Percentiles rank a stretch among this genome's conserved stretches.
phyloP scores from a whole-genome alignment of 2,329 filamentous ascomycete species.

The Fusarium pseudograminearum region DNA sequence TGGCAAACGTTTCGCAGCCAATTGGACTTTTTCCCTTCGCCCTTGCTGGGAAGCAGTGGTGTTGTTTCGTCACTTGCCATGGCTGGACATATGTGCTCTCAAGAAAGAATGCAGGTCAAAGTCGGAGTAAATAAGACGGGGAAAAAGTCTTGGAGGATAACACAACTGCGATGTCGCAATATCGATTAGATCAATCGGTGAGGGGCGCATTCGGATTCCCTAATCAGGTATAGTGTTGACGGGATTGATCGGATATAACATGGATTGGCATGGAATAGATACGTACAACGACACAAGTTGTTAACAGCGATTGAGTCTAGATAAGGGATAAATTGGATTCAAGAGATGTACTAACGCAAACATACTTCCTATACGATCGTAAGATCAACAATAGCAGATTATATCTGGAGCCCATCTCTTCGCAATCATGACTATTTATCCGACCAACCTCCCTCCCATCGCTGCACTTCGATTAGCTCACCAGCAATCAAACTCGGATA shows the following conservation, averaged over 20 bases:
- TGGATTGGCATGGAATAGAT: neutral
- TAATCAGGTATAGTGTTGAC: slow-evolving; percentile 19
- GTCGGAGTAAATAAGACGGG: neutral
- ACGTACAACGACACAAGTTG: neutral
- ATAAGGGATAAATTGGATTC: neutral
- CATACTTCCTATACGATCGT: too few relatives aligned
- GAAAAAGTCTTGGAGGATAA: slow-evolving; percentile 35
- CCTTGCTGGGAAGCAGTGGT: slow-evolving; percentile 38
- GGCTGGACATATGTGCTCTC: neutral
- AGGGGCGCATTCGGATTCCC: slow-evolving; percentile 23
- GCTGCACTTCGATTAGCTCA: neutral
- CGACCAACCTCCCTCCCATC: neutral
- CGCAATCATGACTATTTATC: neutral
- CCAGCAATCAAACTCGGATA: neutral
- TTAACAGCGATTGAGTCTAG: neutral
- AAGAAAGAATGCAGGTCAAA: slow-evolving; percentile 10
- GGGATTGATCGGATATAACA: slow-evolving; percentile 32
- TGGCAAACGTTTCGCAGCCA: slow-evolving; percentile 41
- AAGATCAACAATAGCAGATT: too few relatives aligned
- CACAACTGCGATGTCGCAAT: slow-evolving; percentile 18
- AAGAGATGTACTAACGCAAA: too few relatives aligned
- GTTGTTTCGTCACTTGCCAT: slow-evolving; percentile 45
- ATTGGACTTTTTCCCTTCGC: slow-evolving; percentile 7
- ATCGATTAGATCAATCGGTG: slow-evolving; percentile 22
- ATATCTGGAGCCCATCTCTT: neutral